phyloP scores from a whole-genome alignment of 2,329 filamentous ascomycete genomes.

The Fonsecaea monophora region DNA sequence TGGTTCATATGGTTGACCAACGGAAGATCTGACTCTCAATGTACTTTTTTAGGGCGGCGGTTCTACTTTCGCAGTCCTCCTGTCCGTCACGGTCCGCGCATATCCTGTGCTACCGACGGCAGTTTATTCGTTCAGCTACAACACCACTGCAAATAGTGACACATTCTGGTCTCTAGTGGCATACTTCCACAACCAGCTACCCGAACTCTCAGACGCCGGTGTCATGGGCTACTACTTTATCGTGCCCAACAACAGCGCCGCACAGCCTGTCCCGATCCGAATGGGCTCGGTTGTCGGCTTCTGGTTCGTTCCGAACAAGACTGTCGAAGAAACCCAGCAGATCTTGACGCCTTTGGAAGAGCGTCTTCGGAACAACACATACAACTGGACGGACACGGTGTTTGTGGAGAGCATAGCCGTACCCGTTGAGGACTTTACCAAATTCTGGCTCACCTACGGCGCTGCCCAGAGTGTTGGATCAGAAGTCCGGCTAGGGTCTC shows the following conservation, averaged over 20 bases:
- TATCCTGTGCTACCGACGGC: slow-evolving; percentile 53
- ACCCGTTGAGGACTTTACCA: slow-evolving; percentile 42
- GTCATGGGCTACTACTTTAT: slow-evolving; percentile 35
- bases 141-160: slow-evolving; percentile 44
- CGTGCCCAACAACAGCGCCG: slow-evolving; percentile 32
- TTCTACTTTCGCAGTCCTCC: slow-evolving; percentile 61
- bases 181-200: slow-evolving; percentile 47
- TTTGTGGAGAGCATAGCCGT: slow-evolving; percentile 40
- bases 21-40: background rate
- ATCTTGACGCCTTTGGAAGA: slow-evolving; percentile 33
- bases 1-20: slow-evolving; percentile 41
- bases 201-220: slow-evolving; percentile 29
- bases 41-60: slow-evolving; percentile 36
- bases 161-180: slow-evolving; percentile 59
- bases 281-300: slow-evolving; percentile 27
- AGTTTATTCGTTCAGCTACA: slow-evolving; percentile 53
- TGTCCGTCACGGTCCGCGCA: slow-evolving; percentile 59
- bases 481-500: slow-evolving; percentile 32
- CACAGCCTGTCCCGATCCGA: slow-evolving; percentile 16
- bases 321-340: slow-evolving; percentile 21
- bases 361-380: slow-evolving; percentile 35
- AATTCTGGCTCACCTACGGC: slow-evolving; percentile 13
- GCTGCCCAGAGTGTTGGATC: slow-evolving; percentile 25
- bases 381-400: slow-evolving; percentile 39
- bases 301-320: slow-evolving; percentile 35